These are phyloP conservation scores for Schizophyllum commune DNA, from an alignment of 1,284 basidiomycete genomes.

Conservation along the genomic window DNA sequence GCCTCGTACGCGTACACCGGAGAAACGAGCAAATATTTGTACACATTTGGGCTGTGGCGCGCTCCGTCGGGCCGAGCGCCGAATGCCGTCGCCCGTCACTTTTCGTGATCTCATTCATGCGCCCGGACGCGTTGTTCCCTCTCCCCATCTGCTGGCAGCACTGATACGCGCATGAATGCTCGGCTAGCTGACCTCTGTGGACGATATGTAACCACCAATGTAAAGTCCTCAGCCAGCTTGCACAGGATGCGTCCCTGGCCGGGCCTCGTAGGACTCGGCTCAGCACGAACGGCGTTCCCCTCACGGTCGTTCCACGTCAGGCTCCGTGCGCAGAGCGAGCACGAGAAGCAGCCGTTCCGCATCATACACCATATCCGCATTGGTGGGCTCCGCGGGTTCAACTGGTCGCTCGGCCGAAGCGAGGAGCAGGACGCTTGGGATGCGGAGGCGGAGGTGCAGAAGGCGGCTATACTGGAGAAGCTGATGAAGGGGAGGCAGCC, in stretches of 20 bases:
- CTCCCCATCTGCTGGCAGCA: not conserved
- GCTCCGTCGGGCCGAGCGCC: not conserved
- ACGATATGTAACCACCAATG: not conserved
- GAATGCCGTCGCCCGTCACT: not conserved
- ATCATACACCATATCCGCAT: not conserved
- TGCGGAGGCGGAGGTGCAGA: slow-evolving; percentile 60
- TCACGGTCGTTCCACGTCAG: not conserved
- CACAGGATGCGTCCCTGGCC: not conserved
- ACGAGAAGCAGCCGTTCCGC: not conserved
- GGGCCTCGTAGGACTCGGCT: not conserved
- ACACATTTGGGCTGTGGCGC: not conserved
- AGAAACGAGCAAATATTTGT: not conserved
- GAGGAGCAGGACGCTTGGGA: slow-evolving; percentile 29
- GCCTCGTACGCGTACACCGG: not conserved
- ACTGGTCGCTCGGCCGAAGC: slow-evolving; percentile 24
- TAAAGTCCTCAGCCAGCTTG: not conserved
- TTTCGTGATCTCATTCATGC: not conserved
- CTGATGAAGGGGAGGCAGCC: slow-evolving; percentile 76
- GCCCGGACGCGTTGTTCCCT: not conserved
- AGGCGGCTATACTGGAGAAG: slow-evolving; percentile 68
- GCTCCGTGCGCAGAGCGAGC: not conserved
- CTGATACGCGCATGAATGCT: not conserved
- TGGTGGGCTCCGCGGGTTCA: slow-evolving; percentile 16
- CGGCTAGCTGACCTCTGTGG: not conserved
- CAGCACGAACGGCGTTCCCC: not conserved